Base-by-base conservation (phyloP, 164 flowering plant species). In the Aristolochia contorta region DNA sequence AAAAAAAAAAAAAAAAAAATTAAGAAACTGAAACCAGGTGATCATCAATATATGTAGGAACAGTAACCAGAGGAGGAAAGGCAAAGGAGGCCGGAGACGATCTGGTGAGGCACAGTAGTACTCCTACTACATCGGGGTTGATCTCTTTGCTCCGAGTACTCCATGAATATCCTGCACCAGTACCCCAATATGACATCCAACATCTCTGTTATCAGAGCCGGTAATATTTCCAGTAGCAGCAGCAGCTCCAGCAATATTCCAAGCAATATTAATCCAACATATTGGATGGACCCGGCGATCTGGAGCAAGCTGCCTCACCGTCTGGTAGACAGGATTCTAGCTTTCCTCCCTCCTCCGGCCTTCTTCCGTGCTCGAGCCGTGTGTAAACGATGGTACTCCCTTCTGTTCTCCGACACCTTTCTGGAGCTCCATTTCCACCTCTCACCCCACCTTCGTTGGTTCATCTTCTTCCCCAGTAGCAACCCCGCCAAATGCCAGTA, bases 351-450 rank as follows among this genome's bases (percentile, higher is more conserved):
- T 0, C 88, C 90, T 0, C 93, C 95, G 0, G 89, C 91, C 53
- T 87, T 89, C 66, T 87, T 89, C 61, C 71, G 90, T 20, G 70
- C 84, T 3, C 84, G 98, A 18, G 76, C 79, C 1, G 97, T 92
- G 41, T 89, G 96, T 64, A 89, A 89, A 66, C 72, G 96, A 54
- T 92, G 89, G 88, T 89, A 86, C 59, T 65, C 57, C n/a, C 97
- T 92, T 64, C 53, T 89, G 4, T 89, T 82, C 65, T 89, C 96
- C 67, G 65, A 61, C 67, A 24, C 56, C 70, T 92, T 89, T 66
- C 89, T 87, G 27, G 79, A 84, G 62, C 52, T 84, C 23, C 81
- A 83, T 67, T 69, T 87, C 47, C 78, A 73, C 22, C 22, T 82
- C 8, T 77, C 86, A 0, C 72, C 63, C 49, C 64, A 43, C 55